phyloP scores from a whole-genome alignment of 768 basidiomycete genomes.

The Termitomyces sp. region DNA sequence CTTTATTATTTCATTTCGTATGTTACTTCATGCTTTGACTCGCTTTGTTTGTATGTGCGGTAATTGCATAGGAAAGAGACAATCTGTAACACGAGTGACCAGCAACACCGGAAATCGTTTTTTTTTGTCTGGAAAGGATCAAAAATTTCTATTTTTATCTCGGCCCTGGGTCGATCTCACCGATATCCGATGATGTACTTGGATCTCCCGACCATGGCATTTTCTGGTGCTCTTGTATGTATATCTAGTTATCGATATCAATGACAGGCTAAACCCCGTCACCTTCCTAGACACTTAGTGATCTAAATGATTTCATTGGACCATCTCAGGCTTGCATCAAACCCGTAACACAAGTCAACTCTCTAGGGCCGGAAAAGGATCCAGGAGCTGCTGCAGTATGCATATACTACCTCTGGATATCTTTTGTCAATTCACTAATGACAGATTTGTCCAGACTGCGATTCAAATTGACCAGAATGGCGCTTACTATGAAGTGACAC shows the following conservation, averaged over 20 bases:
- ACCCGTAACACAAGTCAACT: constrained; percentile 59
- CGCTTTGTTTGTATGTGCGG: neutral
- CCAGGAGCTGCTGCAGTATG: constrained; percentile 32
- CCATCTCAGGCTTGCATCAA: constrained; percentile 98
- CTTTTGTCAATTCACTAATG: neutral
- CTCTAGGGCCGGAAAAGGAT: constrained; percentile 20
- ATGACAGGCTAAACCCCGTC: neutral
- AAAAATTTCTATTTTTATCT: constrained; percentile 2
- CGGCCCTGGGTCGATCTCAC: neutral
- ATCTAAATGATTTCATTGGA: constrained; percentile 95
- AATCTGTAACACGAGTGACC: neutral
- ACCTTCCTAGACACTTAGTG: constrained; percentile 68
- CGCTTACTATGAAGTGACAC: constrained; percentile 79
- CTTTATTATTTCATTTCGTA: neutral
- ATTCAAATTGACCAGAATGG: constrained; percentile 85
- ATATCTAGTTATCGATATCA: neutral
- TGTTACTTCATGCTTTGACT: neutral
- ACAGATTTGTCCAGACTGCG: constrained; percentile 58
- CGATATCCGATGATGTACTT: constrained; percentile 1
- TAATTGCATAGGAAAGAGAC: neutral
- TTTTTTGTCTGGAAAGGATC: neutral
- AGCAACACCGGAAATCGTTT: neutral
- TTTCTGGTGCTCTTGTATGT: constrained; percentile 81
- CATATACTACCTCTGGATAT: neutral
- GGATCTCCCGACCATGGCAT: constrained; percentile 50